Evolutionary conservation across 148 eudicot genomes (phyloP), one percentile per base, ranked within the genome.

Genomic region (Pouteria glomerata): DNA sequence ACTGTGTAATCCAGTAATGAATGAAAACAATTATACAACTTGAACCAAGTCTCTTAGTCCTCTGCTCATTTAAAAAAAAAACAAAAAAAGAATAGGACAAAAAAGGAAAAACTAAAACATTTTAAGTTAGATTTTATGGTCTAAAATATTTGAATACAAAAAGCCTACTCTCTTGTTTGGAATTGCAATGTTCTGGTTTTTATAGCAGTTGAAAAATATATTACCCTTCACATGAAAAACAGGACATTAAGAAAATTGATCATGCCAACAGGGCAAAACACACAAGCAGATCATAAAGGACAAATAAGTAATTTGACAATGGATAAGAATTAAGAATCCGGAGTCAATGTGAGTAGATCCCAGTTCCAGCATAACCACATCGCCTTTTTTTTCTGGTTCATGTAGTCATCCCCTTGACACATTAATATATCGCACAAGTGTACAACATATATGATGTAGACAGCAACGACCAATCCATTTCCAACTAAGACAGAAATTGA

Each of bases 221-320:
- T 29, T 11, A 57, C 18, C 55, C 24, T 57, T 23, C 12, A 35
- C 74, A 56, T 33, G 52, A 35, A 47, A 39, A 2, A 8, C 8
- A 6, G 39, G 10, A 24, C 16, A 57, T 11, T 7, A 39, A n/a
- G n/a, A 45, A 15, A 71, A 60, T 15, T 33, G 24, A 30, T 59
- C 34, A 58, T 42, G 19, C 67, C 52, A 65, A 42, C 44, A 48
- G 45, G 50, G 52, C 39, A 12, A 51, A 51, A 60, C 50, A 58
- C 39, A 47, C 27, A 61, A 51, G n/a, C 21, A 33, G 26, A 65
- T 48, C 72, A 61, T 39, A 52, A 60, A 56, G 82, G 82, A 69
- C 65, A 79, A 26, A 53, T 35, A 15, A 14, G 82, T 75, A 65
- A 79, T 70, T 60, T 66, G 21, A 73, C 14, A 30, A 45, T 21